These are phyloP conservation scores for Mucor indicus DNA, from an alignment of 371 early-diverging fungal genomes.

Conservation along the genomic window DNA sequence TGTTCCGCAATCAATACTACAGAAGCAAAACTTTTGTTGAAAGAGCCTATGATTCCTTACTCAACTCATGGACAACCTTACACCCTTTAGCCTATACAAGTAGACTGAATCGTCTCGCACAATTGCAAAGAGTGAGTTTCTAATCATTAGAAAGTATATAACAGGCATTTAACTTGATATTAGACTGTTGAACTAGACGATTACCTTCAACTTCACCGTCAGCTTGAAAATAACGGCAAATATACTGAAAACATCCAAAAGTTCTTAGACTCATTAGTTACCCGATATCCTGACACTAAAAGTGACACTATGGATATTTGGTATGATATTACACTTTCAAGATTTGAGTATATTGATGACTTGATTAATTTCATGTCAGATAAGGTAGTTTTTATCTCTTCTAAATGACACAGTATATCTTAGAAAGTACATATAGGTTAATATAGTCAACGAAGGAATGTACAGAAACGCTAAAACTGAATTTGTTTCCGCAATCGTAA, in stretches of 20 bases:
- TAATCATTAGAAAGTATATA: background rate
- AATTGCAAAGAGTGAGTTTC: slow-evolving; percentile 51
- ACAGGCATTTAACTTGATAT: background rate
- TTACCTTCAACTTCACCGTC: slow-evolving; percentile 42
- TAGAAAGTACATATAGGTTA: background rate
- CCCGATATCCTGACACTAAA: slow-evolving; percentile 29
- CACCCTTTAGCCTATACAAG: slow-evolving; percentile 55
- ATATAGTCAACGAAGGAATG: background rate
- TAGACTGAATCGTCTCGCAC: slow-evolving; percentile 40
- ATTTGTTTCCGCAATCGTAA: slow-evolving; percentile 26
- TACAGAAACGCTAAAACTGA: background rate
- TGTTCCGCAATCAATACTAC: slow-evolving; percentile 46
- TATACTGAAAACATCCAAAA: slow-evolving; percentile 1
- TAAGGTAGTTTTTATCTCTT: too few relatives aligned
- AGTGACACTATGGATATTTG: slow-evolving; percentile 49
- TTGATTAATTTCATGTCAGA: too few relatives aligned
- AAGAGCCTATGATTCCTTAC: slow-evolving; percentile 49
- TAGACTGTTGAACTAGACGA: slow-evolving; percentile 66
- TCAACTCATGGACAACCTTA: slow-evolving; percentile 50
- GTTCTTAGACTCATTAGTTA: slow-evolving; percentile 12
- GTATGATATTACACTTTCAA: slow-evolving; percentile 43
- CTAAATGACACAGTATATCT: too few relatives aligned
- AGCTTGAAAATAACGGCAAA: slow-evolving; percentile 17
- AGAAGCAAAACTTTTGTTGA: slow-evolving; percentile 50
- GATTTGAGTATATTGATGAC: slow-evolving; percentile 35